Evolutionary conservation across 805 yeast species (phyloP), one percentile per base, ranked within the genome.

Genomic region (Cyberlindnera misumaiensis): DNA sequence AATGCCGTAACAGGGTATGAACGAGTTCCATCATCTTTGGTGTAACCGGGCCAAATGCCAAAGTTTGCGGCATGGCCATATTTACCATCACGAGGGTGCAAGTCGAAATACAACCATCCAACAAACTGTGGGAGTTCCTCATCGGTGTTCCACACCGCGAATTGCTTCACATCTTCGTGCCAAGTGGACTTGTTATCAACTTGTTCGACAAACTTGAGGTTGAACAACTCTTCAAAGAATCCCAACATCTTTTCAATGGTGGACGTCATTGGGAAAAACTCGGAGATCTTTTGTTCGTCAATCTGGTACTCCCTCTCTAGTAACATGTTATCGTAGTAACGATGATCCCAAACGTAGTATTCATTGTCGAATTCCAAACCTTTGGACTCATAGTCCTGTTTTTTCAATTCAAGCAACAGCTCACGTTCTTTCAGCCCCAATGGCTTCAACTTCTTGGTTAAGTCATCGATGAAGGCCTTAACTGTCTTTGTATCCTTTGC

Each of bases 41-140:
- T 57, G 52, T 65, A 83, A 2, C 88, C 81, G 11, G 85, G 75
- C 10, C 68, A 62, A 35, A 83, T 58, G 13, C 80, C 80, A 55
- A 86, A 85, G 56, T 82, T 82, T 6, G 95, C 95, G 32, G 95
- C 95, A 58, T 86, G 95, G 2, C 88, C 84, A 61, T 83, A 86
- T 59, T 86, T 86, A 50, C 90, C 90, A 40, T 79, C 82, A 55
- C 95, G 73, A 47, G 95, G 94, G 58, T 83, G 89, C 52, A 85
- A 63, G 58, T 86, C 95, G 45, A 86, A 76, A 60, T 78, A 82
- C 33, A 86, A 61, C 75, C 84, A 81, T 24, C 95, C 95, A 42
- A 76, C 72, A 61, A 86, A 85, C 43, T 67, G 72, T 12, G 79
- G 77, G n/a, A 56, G 48, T 22, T 56, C 55, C 30, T 68, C 58